Evolutionary conservation across 306 rosid genomes (phyloP).

Genomic region (Rubus idaeus): DNA sequence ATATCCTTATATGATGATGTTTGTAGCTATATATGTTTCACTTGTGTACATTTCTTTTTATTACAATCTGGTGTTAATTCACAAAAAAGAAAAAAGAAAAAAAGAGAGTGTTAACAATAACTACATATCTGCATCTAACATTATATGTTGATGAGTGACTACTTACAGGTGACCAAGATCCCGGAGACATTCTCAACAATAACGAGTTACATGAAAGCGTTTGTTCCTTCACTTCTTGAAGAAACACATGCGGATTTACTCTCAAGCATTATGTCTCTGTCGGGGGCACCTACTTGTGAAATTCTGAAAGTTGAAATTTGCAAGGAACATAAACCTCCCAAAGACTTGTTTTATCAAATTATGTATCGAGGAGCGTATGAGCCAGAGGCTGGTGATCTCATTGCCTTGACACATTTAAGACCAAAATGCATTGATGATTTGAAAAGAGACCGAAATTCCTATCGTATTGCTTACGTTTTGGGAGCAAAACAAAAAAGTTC

Average conservation of each 20-base stretch:
- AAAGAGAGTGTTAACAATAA: too few species aligned
- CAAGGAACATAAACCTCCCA: slow-evolving; percentile 31
- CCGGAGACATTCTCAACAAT: slow-evolving; percentile 28
- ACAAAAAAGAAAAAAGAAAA: too few species aligned
- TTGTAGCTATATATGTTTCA: not conserved
- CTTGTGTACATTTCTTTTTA: too few species aligned
- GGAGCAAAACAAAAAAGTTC: not conserved
- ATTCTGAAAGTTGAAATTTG: slow-evolving; percentile 19
- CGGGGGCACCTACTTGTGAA: slow-evolving; percentile 36
- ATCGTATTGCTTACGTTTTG: slow-evolving; percentile 29
- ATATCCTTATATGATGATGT: not conserved
- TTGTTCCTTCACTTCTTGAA: slow-evolving; percentile 37
- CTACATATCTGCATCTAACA: not conserved
- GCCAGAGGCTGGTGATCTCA: slow-evolving; percentile 48
- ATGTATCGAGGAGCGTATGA: slow-evolving; percentile 22
- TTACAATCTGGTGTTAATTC: too few species aligned
- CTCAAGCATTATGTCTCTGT: slow-evolving; percentile 31
- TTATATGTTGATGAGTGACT: not conserved
- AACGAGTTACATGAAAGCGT: slow-evolving; percentile 34
- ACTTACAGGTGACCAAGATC: slow-evolving; percentile 37
- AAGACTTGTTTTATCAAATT: slow-evolving; percentile 26
- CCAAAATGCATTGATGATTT: slow-evolving; percentile 24
- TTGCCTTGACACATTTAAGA: slow-evolving; percentile 41
- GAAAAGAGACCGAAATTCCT: slow-evolving; percentile 4
- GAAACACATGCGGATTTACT: slow-evolving; percentile 42